Conservation (phyloP, 2,329 filamentous ascomycete genomes). For the Elsinoe perseae region DNA sequence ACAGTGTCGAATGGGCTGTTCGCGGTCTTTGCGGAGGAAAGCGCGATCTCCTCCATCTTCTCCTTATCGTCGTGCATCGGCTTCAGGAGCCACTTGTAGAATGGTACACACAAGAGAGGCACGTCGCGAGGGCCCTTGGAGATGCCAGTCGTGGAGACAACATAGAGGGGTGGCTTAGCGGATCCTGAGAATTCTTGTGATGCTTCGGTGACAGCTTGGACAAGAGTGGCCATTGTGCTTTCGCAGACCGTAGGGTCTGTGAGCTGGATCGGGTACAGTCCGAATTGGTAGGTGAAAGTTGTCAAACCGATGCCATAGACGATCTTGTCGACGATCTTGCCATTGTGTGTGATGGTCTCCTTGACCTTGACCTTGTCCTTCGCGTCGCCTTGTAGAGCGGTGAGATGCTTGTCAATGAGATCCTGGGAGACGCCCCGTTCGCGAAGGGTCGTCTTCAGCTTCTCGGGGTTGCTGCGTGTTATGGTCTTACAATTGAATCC, state of each 20-base stretch:
- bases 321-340: conserved; percentile 36
- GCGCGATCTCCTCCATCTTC: conserved; percentile 30
- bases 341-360: conserved; percentile 26
- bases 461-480: conserved; percentile 40
- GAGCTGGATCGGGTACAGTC: conserved; percentile 28
- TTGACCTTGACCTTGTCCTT: conserved; percentile 37
- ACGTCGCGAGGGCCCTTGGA: conserved; percentile 30
- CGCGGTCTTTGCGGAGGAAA: conserved; percentile 21
- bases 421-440: conserved; percentile 33
- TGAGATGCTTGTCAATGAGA: conserved; percentile 35
- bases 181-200: conserved; percentile 17
- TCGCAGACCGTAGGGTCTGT: conserved; percentile 32
- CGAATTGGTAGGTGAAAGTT: conserved; percentile 10
- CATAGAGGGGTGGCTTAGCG: conserved; percentile 27
- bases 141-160: conserved; percentile 35
- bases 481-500: conserved; percentile 42
- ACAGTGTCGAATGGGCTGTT: conserved; percentile 25
- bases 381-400: conserved; percentile 42
- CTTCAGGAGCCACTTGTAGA: conserved; percentile 32
- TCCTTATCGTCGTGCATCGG: conserved; percentile 36
- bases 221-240: conserved; percentile 26
- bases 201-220: conserved; percentile 26
- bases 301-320: conserved; percentile 42
- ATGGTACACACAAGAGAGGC: conserved; percentile 25
- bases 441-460: conserved; percentile 39